Evolutionary conservation across 306 rosid species (phyloP).

Genomic region (Elaeagnus macrophylla): DNA sequence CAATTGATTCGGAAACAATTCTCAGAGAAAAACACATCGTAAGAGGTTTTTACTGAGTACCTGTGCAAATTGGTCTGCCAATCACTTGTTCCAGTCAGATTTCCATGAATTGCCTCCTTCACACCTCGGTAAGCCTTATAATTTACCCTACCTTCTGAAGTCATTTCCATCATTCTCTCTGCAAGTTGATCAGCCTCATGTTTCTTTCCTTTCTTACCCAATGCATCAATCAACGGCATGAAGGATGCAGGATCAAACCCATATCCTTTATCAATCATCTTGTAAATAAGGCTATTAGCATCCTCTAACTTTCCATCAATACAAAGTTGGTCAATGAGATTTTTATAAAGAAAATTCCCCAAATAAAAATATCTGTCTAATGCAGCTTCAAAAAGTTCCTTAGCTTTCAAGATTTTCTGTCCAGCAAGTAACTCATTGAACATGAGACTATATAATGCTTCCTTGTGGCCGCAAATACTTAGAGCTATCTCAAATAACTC

Average conservation of each 20-base stretch:
- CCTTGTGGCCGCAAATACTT: conserved; percentile 61
- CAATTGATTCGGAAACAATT: not conserved
- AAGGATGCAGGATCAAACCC: conserved; percentile 66
- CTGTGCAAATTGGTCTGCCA: conserved; percentile 79
- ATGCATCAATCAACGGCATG: conserved; percentile 73
- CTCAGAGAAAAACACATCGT: conserved; percentile 9
- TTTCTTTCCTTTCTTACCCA: conserved; percentile 65
- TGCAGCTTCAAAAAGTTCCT: conserved; percentile 57
- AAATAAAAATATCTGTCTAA: conserved; percentile 47
- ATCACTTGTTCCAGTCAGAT: conserved; percentile 33
- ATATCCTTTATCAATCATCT: conserved; percentile 52
- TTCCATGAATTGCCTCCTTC: conserved; percentile 26
- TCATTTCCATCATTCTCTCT: conserved; percentile 68
- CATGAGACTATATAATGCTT: conserved; percentile 70
- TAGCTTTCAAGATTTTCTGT: conserved; percentile 52
- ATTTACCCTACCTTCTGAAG: conserved; percentile 39
- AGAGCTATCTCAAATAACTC: conserved; percentile 62
- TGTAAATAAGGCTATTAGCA: conserved; percentile 50
- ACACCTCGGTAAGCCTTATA: conserved; percentile 29
- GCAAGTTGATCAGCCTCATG: conserved; percentile 66
- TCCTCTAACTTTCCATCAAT: conserved; percentile 59
- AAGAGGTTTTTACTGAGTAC: conserved; percentile 27
- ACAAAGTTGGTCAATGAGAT: conserved; percentile 66
- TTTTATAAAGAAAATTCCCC: conserved; percentile 59
- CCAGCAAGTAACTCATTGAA: conserved; percentile 69